Conservation (phyloP, 331 rosid species). For the Malus hybrid region DNA sequence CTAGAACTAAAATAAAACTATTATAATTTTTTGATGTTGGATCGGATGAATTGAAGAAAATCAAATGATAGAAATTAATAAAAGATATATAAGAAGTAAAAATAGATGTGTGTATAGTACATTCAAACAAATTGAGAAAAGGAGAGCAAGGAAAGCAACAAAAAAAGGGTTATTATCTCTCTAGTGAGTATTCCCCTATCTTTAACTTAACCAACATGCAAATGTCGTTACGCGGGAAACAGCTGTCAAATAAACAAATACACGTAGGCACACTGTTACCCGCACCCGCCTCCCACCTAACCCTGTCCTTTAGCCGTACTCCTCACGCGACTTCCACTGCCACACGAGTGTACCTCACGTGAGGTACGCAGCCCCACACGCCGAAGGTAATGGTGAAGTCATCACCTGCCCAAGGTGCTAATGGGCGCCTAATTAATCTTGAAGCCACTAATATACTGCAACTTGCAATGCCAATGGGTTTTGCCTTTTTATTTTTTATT, state of each 20-base stretch:
- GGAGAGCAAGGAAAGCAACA: neutral
- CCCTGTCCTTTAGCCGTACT: conserved; percentile 31
- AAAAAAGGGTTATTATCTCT: neutral
- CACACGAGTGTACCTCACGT: conserved; percentile 30
- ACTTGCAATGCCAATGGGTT: neutral
- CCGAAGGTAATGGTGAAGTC: neutral
- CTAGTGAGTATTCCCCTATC: neutral
- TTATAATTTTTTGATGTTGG: too few relatives aligned
- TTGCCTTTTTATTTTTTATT: neutral
- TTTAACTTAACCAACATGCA: conserved; percentile 1
- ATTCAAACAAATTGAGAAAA: neutral
- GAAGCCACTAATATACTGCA: neutral
- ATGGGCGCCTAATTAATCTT: neutral
- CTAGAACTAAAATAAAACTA: too few relatives aligned
- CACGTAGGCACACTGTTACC: neutral
- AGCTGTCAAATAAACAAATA: conserved; percentile 19
- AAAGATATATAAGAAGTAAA: too few relatives aligned
- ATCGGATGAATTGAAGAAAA: too few relatives aligned
- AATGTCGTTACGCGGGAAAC: conserved; percentile 25
- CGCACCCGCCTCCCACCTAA: conserved; percentile 1
- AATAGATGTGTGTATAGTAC: too few relatives aligned
- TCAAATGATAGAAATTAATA: too few relatives aligned
- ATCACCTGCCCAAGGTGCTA: conserved; percentile 1
- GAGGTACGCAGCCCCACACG: conserved; percentile 2
- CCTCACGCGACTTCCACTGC: conserved; percentile 21